Base-by-base conservation (phyloP, 345 rosid genomes). In the Aquilaria yunnanensis region DNA sequence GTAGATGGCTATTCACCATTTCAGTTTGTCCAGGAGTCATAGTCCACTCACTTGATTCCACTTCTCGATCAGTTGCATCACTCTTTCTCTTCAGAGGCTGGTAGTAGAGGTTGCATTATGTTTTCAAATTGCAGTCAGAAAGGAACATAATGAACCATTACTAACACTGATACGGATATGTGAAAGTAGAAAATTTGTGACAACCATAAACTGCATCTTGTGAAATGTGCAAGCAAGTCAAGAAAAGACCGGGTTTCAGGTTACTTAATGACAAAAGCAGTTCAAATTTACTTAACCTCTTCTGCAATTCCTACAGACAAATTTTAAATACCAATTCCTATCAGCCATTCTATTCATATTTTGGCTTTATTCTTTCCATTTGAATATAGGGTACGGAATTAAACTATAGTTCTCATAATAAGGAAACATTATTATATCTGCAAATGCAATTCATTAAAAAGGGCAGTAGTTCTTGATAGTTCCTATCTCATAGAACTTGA, bases 21-120 rank as follows among this genome's bases (percentile, higher is more conserved):
- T 88, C 91, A 51, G 77, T 67, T 61, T 48, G 75, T 14, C 80
- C 87, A 62, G 80, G 75, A 71, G 74, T 75, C 5, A 78, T 57
- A 56, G 70, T 69, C 80, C 81, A 73, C 63, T 82, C 95, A 57
- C 68, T 70, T 16, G 84, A 70, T 70, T 81, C 95, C 37, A 68
- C 82, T 71, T 78, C 77, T 57, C 73, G 83, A 70, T 80, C 85
- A 29, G 78, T 72, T 53, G 48, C 59, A 51, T 84, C 96, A 56
- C 82, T 78, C 90, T 86, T 90, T 74, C 91, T 78, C 90, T 90
- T 90, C 62, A 86, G 69, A 68, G 78, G 87, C 88, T 82, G 73
- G 63, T 57, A 12, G 67, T 4, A 37, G 43, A 37, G 5, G 53
- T 31, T 72, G 64, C 52, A 67, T 3, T 66, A 67, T 32, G 47